Evolutionary conservation across 495 filamentous ascomycete species (phyloP), one percentile per base, ranked within the genome.

Genomic region (Aspergillus homomorphus): DNA sequence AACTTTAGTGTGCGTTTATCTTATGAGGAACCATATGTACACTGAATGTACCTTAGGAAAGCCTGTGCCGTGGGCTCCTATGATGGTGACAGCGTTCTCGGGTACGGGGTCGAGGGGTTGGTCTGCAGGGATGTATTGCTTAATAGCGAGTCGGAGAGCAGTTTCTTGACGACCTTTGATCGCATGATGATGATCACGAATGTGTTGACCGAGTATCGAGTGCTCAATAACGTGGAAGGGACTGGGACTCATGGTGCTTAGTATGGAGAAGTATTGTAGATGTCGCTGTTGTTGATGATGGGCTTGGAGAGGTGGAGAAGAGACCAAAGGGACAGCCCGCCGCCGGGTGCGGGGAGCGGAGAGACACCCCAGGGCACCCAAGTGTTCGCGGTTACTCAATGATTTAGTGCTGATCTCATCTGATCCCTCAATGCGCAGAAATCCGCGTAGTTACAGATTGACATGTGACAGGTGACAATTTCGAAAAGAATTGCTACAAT

Each of bases 61-160:
- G 1, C 66, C 86, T 69, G 87, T 89, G 15, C 86, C 89, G 62
- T 86, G 85, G 4, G 81, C 78, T 20, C 77, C 87, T 55, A 91
- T 80, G 62, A 91, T 84, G 50, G 87, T 90, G 18, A 90, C 63
- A 18, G 46, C 53, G 69, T 89, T 84, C 2, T 84, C 85, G 0
- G 77, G 76, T 26, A 79, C 66, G 0, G 86, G 82, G 26, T 67
- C 54, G 1, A n/a, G n/a, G n/a, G 65, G 73, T 65, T 84, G 83
- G 67, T 81, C 75, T 19, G 77, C 58, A 0, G 87, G 87, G 0
- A 76, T 81, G 69, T 91, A 91, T 66, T 89, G 85, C 68, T 91
- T 92, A 41, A 90, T 73, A 14, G 78, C 76, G 3, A 91, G 67
- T 54, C 82, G 71, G 14, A 89, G 73, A 1, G 76, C 64, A 9